Evolutionary conservation across 768 basidiomycete species (phyloP).

Genomic region (Termitomyces sp.): DNA sequence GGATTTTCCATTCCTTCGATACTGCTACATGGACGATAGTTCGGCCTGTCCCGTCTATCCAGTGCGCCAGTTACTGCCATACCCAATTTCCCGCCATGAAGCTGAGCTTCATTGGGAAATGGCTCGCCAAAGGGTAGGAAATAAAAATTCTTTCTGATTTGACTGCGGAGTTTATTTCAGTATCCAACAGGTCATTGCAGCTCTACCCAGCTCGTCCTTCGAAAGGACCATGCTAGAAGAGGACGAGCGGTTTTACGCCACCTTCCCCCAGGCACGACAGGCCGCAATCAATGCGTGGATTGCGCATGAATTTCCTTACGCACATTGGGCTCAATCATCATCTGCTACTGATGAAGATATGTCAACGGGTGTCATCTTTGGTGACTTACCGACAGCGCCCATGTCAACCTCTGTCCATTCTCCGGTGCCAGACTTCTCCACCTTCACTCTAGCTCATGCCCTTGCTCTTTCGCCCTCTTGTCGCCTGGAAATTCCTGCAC

Average conservation of each 20-base stretch:
- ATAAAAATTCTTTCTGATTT: not conserved
- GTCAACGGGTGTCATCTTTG: not conserved
- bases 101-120: conserved; percentile 12
- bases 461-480: not conserved
- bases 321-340: not conserved
- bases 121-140: conserved; percentile 8
- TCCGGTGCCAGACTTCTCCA: not conserved
- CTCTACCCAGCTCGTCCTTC: conserved; percentile 9
- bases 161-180: not conserved
- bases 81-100: conserved; percentile 5
- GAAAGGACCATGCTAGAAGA: conserved; percentile 14
- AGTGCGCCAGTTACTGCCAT: not conserved
- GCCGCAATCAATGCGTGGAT: conserved; percentile 14
- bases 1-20: not conserved
- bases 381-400: not conserved
- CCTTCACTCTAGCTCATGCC: conserved; percentile 1
- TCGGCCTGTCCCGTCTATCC: not conserved
- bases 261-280: conserved; percentile 13
- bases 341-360: not conserved
- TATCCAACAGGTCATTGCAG: not conserved
- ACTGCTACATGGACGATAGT: not conserved
- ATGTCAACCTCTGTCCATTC: not conserved
- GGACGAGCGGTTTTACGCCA: conserved; percentile 15
- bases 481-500: not conserved
- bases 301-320: not conserved